These are phyloP conservation scores for Monilinia aucupariae DNA, from an alignment of 2,329 filamentous ascomycete species.

Conservation along the genomic window DNA sequence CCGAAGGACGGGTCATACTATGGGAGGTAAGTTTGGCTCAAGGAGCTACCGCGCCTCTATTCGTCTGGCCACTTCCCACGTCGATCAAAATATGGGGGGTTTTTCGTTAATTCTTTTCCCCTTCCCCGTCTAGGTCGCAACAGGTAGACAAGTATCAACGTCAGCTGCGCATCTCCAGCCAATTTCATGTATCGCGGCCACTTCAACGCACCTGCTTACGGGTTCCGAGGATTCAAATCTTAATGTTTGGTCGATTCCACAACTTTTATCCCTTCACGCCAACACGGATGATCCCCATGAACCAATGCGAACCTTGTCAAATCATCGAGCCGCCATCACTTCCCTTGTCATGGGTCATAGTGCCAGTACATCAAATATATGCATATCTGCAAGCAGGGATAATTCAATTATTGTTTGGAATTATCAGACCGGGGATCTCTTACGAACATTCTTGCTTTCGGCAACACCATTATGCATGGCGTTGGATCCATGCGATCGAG, in stretches of 20 bases:
- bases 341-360: slow-evolving; percentile 59
- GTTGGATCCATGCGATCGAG: slow-evolving; percentile 78
- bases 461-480: slow-evolving; percentile 64
- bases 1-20: slow-evolving; percentile 76
- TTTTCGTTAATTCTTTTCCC: slow-evolving; percentile 21
- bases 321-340: slow-evolving; percentile 70
- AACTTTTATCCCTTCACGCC: slow-evolving; percentile 58
- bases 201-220: slow-evolving; percentile 67
- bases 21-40: slow-evolving; percentile 71
- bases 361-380: slow-evolving; percentile 69
- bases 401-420: slow-evolving; percentile 92
- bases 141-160: slow-evolving; percentile 70
- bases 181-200: slow-evolving; percentile 69
- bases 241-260: slow-evolving; percentile 82
- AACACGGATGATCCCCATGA: slow-evolving; percentile 53
- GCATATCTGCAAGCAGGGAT: slow-evolving; percentile 77
- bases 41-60: slow-evolving; percentile 10
- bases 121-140: slow-evolving; percentile 51
- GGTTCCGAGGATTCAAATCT: slow-evolving; percentile 83
- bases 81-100: no score
- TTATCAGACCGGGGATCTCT: slow-evolving; percentile 67
- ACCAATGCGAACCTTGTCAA: slow-evolving; percentile 71
- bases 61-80: not conserved
- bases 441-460: slow-evolving; percentile 79
- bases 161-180: slow-evolving; percentile 73